Evolutionary conservation across 208 protist genomes (phyloP).

Genomic region (Trypanosoma rangeli): DNA sequence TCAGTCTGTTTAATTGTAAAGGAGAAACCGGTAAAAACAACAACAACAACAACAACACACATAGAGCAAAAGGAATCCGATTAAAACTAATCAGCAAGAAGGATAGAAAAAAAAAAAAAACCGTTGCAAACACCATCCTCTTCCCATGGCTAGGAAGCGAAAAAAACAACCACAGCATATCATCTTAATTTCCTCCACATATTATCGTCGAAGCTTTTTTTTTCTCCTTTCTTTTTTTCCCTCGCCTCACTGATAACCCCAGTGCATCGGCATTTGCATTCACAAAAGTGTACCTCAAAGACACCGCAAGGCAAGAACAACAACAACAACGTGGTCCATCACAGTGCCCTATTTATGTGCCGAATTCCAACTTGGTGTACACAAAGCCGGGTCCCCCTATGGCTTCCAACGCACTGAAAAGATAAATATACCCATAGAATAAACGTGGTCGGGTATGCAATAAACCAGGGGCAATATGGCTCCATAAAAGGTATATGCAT

Average conservation of each 20-base stretch:
- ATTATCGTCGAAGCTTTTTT: too few species aligned
- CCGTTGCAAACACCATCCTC: not conserved
- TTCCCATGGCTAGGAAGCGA: not conserved
- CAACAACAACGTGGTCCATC: too few species aligned
- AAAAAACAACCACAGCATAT: slow-evolving; percentile 17
- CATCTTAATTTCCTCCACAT: too few species aligned
- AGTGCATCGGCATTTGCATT: too few species aligned
- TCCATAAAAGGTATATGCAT: not conserved
- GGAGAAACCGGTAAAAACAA: slow-evolving; percentile 22
- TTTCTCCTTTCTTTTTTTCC: too few species aligned
- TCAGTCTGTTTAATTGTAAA: too few species aligned
- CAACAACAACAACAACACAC: not conserved
- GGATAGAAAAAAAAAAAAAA: not conserved
- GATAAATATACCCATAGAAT: not conserved
- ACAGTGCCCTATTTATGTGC: too few species aligned
- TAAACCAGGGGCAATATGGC: not conserved
- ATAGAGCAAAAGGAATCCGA: not conserved
- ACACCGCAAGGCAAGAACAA: too few species aligned
- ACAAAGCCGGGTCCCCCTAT: too few species aligned
- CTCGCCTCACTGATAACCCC: too few species aligned
- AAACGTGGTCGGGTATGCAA: not conserved
- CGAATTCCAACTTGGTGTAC: too few species aligned
- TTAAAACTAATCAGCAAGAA: not conserved
- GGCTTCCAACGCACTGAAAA: not conserved
- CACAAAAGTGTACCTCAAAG: too few species aligned